Evolutionary conservation across 2,329 filamentous ascomycete species (phyloP).

Genomic region (Apiospora sp.): DNA sequence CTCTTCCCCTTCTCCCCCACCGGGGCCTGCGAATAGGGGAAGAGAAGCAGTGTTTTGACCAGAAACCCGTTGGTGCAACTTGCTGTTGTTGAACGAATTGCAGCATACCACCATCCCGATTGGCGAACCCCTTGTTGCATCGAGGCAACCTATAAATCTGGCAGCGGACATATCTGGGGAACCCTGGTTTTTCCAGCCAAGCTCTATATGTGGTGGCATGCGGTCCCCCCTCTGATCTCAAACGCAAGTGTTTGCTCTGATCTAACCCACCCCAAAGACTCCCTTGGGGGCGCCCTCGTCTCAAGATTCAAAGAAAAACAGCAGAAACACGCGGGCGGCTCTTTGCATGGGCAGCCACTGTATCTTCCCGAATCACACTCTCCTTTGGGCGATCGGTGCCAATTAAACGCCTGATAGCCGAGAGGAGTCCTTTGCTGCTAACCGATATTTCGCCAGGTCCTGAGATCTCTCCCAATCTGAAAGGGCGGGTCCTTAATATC

Average conservation of each 20-base stretch:
- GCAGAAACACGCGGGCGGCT: not conserved
- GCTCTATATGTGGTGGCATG: not conserved
- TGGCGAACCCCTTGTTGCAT: not conserved
- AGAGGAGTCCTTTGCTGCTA: not conserved
- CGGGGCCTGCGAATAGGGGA: not conserved
- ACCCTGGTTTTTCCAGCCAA: not conserved
- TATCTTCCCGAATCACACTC: constrained; percentile 3
- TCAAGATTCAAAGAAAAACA: not conserved
- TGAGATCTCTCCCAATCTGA: constrained; percentile 11
- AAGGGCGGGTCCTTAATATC: not conserved
- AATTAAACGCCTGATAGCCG: constrained; percentile 6
- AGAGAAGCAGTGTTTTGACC: not conserved
- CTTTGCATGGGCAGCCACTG: constrained; percentile 6
- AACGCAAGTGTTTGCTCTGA: not conserved
- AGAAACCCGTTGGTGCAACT: constrained; percentile 25
- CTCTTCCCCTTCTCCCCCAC: not conserved
- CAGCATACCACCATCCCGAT: not conserved
- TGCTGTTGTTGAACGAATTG: not conserved
- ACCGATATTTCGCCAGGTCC: not conserved
- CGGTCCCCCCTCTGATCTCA: not conserved
- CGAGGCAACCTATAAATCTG: constrained; percentile 10
- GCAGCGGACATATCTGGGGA: constrained; percentile 16
- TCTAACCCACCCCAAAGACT: not conserved
- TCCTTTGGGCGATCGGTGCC: not conserved
- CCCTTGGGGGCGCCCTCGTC: not conserved